A percentile compares a stretch with the other conserved stretches of the same genome.
Evolutionary conservation across 768 basidiomycete genomes (phyloP).

Genomic region (Pulveroboletus sp.): DNA sequence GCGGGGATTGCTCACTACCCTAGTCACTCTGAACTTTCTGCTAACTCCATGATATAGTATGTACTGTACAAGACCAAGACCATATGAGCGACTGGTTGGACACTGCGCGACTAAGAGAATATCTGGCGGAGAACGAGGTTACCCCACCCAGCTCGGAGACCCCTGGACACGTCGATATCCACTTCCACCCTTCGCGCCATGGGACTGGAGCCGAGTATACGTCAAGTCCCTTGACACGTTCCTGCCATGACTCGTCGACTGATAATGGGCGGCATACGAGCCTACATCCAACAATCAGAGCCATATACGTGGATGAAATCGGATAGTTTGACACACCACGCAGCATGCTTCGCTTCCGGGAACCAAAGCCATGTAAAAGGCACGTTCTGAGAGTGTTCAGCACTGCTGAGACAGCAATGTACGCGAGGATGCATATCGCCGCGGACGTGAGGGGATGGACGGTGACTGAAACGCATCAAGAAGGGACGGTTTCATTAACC

Average conservation of each 20-base stretch:
- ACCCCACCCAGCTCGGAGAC: not conserved
- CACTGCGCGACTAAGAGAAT: not conserved
- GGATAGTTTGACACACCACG: conserved; percentile 7
- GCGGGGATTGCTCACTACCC: conserved; percentile 14
- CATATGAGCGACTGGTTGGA: not conserved
- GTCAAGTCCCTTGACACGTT: conserved; percentile 10
- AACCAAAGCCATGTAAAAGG: conserved; percentile 1
- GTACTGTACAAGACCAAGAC: not conserved
- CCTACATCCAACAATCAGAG: not conserved
- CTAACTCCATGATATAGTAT: not conserved
- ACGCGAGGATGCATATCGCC: conserved; percentile 10
- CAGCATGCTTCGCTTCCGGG: not conserved
- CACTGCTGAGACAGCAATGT: conserved; percentile 4
- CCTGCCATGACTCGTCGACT: conserved; percentile 17
- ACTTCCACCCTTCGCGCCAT: not conserved
- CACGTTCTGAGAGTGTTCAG: not conserved
- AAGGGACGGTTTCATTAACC: not conserved
- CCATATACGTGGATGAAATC: no score
- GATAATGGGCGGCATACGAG: conserved; percentile 17
- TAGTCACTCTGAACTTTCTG: not conserved
- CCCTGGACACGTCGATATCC: not conserved
- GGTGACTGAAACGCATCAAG: not conserved
- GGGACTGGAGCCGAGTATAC: conserved; percentile 12
- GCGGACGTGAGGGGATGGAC: conserved; percentile 12
- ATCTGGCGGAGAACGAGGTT: not conserved